Base-by-base conservation (phyloP, 345 rosid species). In the Acer yangbiense region DNA sequence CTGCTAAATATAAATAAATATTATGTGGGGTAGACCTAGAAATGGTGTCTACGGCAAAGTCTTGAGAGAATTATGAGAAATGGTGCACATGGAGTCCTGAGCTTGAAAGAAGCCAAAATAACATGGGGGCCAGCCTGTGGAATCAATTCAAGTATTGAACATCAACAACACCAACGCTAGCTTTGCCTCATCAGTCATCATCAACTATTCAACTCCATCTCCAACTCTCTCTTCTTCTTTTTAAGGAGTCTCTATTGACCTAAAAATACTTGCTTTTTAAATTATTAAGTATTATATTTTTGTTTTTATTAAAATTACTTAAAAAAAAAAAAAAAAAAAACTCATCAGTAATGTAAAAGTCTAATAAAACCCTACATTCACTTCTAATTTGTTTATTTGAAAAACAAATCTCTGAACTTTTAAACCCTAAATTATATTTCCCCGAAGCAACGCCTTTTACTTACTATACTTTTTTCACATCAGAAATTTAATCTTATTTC, bases 111-210 rank as follows among this genome's bases (percentile, higher is more conserved):
- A 63, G 55, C 72, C 67, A 0, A 65, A 39, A 73, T 60, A 78
- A 84, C 81, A 69, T 73, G 79, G 82, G 82, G 82, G 57, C 75
- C 83, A 81, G 83, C 75, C 81, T 73, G 87, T 73, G 65, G 73
- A 23, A 61, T 80, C 68, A 27, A 57, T 57, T n/a, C 23, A 17
- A 57, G 39, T 35, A 32, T 0, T 29, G 32, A 29, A 29, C 32
- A 29, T 29, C 32, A 29, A 29, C 32, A 29, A 68, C 54, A 10
- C 18, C 63, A 25, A 7, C n/a, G 10, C n/a, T 23, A 23, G 43
- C 13, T 17, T 9, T 18, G 2, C 9, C 21, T 57, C 62, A 57
- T 20, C 62, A 18, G n/a, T 23, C 63, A 74, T 29, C 3, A 29
- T 29, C 32, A 29, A 29, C 32, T 29, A 29, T 29, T 29, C 32